phyloP scores from a whole-genome alignment of 306 rosid species.

The Pyrus communis region DNA sequence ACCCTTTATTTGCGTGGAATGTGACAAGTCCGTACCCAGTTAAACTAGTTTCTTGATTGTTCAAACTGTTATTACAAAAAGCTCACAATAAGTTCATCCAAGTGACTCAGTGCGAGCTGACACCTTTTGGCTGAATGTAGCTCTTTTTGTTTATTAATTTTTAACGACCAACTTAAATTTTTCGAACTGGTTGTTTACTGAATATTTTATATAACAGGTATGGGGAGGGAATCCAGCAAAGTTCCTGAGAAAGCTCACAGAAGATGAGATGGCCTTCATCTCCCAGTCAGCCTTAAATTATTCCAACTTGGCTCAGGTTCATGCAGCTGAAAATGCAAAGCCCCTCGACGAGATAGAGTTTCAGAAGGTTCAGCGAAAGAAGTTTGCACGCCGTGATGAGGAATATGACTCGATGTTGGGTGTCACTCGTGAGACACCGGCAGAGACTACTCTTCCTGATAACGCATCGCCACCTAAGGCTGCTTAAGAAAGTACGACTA shows the following conservation, averaged over 20 bases:
- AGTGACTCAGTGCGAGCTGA: neutral
- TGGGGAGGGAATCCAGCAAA: conserved; percentile 99
- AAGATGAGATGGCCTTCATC: conserved; percentile 84
- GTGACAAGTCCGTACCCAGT: neutral
- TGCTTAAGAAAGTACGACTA: conserved; percentile 14
- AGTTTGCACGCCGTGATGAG: conserved; percentile 56
- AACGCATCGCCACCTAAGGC: conserved; percentile 47
- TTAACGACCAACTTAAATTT: neutral
- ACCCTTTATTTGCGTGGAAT: neutral
- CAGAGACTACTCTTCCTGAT: conserved; percentile 51
- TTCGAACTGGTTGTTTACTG: neutral
- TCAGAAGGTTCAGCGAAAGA: conserved; percentile 67
- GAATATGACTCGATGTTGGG: conserved; percentile 58
- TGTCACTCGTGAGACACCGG: conserved; percentile 44
- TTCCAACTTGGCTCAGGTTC: conserved; percentile 81
- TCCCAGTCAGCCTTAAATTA: conserved; percentile 81
- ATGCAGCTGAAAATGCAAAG: conserved; percentile 86
- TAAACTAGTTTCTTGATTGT: neutral
- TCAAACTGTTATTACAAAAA: neutral
- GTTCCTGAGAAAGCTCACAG: conserved; percentile 87
- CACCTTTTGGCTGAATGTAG: neutral
- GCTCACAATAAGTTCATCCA: neutral
- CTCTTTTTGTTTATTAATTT: neutral
- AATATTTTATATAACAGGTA: conserved; percentile 33
- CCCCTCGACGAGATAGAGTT: conserved; percentile 63